phyloP scores from a whole-genome alignment of 352 stramenopile species.

The Globisporangium irregulare region DNA sequence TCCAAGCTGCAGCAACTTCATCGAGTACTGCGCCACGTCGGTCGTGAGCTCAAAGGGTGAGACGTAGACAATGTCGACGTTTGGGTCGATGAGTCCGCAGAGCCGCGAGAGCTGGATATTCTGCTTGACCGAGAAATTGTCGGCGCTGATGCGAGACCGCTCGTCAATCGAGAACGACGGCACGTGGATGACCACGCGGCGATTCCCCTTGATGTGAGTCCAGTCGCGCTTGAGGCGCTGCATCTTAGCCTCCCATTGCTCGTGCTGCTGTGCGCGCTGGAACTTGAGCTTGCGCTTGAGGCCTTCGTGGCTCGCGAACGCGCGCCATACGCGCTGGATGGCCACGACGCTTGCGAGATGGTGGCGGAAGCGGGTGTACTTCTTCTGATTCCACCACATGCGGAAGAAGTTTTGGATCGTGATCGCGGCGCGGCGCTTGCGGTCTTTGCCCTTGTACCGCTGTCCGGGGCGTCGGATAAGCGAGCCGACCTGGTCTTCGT shows the following conservation, averaged over 20 bases:
- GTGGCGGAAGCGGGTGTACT: slow-evolving; percentile 40
- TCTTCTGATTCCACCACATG: slow-evolving; percentile 51
- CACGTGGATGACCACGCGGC: slow-evolving; percentile 77
- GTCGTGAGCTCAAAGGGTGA: slow-evolving; percentile 72
- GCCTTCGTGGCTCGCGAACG: slow-evolving; percentile 39
- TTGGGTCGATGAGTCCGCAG: slow-evolving; percentile 58
- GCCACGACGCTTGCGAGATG: slow-evolving; percentile 39
- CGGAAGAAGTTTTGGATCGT: slow-evolving; percentile 72
- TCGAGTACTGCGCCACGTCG: slow-evolving; percentile 78
- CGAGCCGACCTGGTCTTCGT: slow-evolving; percentile 81
- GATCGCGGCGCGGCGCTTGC: slow-evolving; percentile 54
- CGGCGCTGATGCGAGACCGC: slow-evolving; percentile 49
- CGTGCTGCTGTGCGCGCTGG: slow-evolving; percentile 34
- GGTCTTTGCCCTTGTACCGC: slow-evolving; percentile 75
- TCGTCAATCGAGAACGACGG: slow-evolving; percentile 80
- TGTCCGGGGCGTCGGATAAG: slow-evolving; percentile 66
- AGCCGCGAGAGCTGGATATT: slow-evolving; percentile 84
- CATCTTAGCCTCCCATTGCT: slow-evolving; percentile 50
- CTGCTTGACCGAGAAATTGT: slow-evolving; percentile 71
- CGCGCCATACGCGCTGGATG: slow-evolving; percentile 65
- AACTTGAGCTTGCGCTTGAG: slow-evolving; percentile 37
- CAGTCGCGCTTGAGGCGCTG: slow-evolving; percentile 44
- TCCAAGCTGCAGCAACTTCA: slow-evolving; percentile 83
- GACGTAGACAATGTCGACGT: slow-evolving; percentile 89
- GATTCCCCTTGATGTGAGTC: slow-evolving; percentile 39